Conservation (phyloP, 208 protist species). For the Trypanosoma brucei region DNA sequence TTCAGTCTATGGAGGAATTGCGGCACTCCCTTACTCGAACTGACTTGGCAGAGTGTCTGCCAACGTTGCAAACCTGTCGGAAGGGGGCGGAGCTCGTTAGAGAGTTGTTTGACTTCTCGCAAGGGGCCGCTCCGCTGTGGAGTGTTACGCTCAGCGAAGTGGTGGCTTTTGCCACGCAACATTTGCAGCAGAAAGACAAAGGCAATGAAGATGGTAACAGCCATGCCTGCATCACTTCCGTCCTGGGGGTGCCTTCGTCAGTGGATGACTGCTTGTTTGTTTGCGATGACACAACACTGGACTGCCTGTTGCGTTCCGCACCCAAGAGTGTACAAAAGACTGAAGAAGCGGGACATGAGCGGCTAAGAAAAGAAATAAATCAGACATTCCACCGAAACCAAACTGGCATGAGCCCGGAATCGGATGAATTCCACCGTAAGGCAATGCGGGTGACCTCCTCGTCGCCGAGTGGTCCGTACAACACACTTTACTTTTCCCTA, state of each 20-base stretch:
- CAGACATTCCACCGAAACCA: background rate
- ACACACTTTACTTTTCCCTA: background rate
- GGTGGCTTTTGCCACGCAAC: background rate
- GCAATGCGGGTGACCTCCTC: background rate
- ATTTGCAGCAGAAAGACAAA: background rate
- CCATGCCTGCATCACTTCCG: background rate
- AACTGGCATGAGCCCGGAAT: background rate
- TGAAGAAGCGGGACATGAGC: background rate
- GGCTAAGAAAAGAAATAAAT: background rate
- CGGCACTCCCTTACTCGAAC: conserved; percentile 3
- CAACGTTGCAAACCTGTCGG: background rate
- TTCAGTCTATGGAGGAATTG: conserved; percentile 22
- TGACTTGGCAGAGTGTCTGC: conserved; percentile 4
- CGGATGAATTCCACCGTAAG: background rate
- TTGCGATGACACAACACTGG: background rate
- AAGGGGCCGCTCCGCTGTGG: conserved; percentile 8
- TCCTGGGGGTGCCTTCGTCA: background rate
- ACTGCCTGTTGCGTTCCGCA: background rate
- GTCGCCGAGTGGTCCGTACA: background rate
- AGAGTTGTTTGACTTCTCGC: conserved; percentile 9
- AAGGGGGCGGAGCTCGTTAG: conserved; percentile 2
- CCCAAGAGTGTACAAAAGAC: background rate
- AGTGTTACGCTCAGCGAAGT: conserved; percentile 12
- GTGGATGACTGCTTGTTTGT: background rate
- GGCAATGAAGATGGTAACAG: background rate